Evolutionary conservation across 345 rosid genomes (phyloP), one percentile per base, ranked within the genome.

Genomic region (Populus simonii): DNA sequence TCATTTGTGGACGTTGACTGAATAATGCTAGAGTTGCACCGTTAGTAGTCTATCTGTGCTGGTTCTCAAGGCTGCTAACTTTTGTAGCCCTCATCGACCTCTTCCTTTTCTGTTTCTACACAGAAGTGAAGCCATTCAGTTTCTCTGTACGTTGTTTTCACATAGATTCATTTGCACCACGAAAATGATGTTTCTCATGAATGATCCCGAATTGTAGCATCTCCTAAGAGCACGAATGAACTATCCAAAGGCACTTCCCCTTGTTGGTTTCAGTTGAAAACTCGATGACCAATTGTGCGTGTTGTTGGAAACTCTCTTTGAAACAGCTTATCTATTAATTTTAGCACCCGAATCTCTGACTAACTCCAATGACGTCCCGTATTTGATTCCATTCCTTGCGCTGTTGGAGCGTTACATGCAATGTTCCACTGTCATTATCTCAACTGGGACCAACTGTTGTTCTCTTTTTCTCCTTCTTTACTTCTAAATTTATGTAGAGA

Each of bases 1-100:
- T 88, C 89, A 55, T 85, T 83, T 85, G 81, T 89, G 55, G 88
- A 89, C 79, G 85, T 88, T 71, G 89, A 83, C 71, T 90, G 85
- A 92, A 20, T 18, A 53, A 17, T 53, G 59, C 23, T 20, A n/a
- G n/a, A 7, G 59, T 20, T 17, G 59, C 66, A 63, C n/a, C 23
- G n/a, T 36, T 4, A 33, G 35, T 33, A 33, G 35, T 33, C 35
- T 4, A 27, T 76, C 23, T 63, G 51, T n/a, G 13, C 41, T 66
- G 3, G 43, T 36, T 53, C 12, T 65, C 9, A 4, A 29, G 66
- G 61, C 20, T 22, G 8, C 61, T 18, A 6, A 29, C 29, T 6
- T 27, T 9, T 22, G 73, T 51, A 36, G 53, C 67, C 1, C 36
- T 10, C 18, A 39, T 38, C 20, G 20, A 9, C 45, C 20, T 33